These are phyloP conservation scores for Mortierella sp. DNA, from an alignment of 371 early-diverging fungal genomes.

Conservation along the genomic window DNA sequence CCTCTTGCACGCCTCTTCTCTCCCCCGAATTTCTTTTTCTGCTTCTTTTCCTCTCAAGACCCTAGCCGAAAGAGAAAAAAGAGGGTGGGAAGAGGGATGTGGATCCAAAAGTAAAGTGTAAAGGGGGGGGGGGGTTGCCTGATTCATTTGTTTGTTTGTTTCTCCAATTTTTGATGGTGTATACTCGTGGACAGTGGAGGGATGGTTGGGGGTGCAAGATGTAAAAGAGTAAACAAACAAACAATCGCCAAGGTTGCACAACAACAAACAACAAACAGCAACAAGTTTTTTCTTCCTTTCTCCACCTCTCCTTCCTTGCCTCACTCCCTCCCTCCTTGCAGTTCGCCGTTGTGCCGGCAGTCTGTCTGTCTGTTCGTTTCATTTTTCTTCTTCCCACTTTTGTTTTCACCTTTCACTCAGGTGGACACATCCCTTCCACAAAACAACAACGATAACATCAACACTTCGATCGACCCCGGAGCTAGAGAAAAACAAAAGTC, in stretches of 20 bases:
- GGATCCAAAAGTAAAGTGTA: no score
- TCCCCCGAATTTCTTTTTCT: neutral
- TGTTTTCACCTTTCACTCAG: neutral
- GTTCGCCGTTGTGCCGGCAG: conserved; percentile 14
- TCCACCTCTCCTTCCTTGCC: neutral
- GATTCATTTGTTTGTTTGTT: neutral
- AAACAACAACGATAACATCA: neutral
- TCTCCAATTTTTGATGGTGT: neutral
- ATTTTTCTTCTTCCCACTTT: neutral
- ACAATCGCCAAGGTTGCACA: conserved; percentile 8
- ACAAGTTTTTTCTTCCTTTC: neutral
- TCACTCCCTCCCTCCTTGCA: neutral
- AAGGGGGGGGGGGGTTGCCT: neutral
- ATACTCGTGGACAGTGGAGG: neutral
- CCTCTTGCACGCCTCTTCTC: neutral
- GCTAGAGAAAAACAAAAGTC: neutral
- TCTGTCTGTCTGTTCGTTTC: neutral
- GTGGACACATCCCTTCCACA: neutral
- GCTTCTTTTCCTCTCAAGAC: neutral
- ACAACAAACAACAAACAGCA: neutral
- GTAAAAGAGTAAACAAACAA: neutral
- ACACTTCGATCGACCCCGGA: neutral
- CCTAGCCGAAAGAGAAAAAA: neutral
- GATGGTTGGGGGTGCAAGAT: neutral
- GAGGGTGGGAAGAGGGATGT: neutral